phyloP scores from a whole-genome alignment of 1,284 basidiomycete genomes.

The Ceratobasidium sp. region DNA sequence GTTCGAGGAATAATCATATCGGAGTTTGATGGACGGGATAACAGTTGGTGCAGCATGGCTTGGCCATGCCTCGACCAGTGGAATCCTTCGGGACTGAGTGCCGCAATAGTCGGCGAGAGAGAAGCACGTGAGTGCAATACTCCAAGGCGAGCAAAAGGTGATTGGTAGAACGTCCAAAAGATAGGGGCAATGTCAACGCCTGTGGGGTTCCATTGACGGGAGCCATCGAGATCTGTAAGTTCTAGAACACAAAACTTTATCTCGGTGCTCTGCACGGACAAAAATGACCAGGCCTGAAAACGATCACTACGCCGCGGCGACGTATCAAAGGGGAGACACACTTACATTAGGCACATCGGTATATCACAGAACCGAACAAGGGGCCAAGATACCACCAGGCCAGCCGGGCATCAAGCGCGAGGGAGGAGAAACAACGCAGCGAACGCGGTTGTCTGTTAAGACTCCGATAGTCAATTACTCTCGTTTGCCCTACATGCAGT shows the following conservation, averaged over 20 bases:
- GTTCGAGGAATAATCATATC: constrained; percentile 23
- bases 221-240: constrained; percentile 4
- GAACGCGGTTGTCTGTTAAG: constrained; percentile 1
- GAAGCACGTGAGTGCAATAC: constrained; percentile 12
- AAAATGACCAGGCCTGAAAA: background rate
- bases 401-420: constrained; percentile 33
- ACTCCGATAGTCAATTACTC: constrained; percentile 37
- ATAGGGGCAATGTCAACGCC: constrained; percentile 8
- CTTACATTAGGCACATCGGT: constrained; percentile 7
- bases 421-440: background rate
- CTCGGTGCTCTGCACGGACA: constrained; percentile 10
- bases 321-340: background rate
- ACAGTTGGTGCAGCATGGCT: constrained; percentile 12
- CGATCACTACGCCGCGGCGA: background rate
- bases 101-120: background rate
- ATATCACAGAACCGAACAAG: constrained; percentile 20
- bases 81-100: constrained; percentile 5
- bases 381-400: constrained; percentile 11
- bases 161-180: constrained; percentile 5
- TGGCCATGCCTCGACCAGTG: constrained; percentile 16
- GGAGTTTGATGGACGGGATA: constrained; percentile 39
- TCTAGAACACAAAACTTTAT: constrained; percentile 21
- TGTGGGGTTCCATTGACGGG: background rate
- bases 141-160: constrained; percentile 7
- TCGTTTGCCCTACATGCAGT: constrained; percentile 5